Percentiles rank a stretch among this genome's conserved stretches.
These are phyloP conservation scores for Pseudogymnoascus sp. DNA, from an alignment of 2,329 filamentous ascomycete genomes.

Conservation along the genomic window DNA sequence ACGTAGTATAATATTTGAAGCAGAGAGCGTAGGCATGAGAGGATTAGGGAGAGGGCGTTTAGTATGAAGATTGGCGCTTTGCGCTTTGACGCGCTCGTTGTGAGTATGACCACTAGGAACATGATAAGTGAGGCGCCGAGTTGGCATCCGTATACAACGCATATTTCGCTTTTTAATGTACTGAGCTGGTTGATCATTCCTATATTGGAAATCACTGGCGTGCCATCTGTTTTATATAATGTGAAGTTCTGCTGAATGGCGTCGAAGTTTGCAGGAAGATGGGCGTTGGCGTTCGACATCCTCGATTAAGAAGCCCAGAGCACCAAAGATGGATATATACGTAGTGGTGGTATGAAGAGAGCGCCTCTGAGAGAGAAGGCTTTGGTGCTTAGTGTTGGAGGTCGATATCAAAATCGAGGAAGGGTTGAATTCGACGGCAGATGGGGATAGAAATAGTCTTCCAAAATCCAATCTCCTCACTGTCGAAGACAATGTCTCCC, in stretches of 20 bases:
- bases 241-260: background rate
- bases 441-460: conserved; percentile 1
- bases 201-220: background rate
- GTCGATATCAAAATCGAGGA: background rate
- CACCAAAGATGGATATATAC: background rate
- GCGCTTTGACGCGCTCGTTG: conserved; percentile 53
- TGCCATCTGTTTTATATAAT: background rate
- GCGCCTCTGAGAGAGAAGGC: background rate
- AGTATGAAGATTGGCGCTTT: conserved; percentile 51
- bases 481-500: conserved; percentile 4
- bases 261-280: background rate
- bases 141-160: conserved; percentile 53
- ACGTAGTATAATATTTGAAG: conserved; percentile 45
- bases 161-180: conserved; percentile 33
- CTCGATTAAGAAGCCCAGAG: background rate
- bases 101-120: conserved; percentile 48
- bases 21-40: conserved; percentile 45
- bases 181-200: background rate
- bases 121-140: conserved; percentile 53
- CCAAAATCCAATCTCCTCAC: background rate
- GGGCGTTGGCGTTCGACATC: background rate
- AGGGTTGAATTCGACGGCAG: background rate
- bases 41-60: conserved; percentile 48
- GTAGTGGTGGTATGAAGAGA: background rate
- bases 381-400: background rate